phyloP scores from a whole-genome alignment of 192 early-diverging fungal species.

The Entomortierella beljakovae region DNA sequence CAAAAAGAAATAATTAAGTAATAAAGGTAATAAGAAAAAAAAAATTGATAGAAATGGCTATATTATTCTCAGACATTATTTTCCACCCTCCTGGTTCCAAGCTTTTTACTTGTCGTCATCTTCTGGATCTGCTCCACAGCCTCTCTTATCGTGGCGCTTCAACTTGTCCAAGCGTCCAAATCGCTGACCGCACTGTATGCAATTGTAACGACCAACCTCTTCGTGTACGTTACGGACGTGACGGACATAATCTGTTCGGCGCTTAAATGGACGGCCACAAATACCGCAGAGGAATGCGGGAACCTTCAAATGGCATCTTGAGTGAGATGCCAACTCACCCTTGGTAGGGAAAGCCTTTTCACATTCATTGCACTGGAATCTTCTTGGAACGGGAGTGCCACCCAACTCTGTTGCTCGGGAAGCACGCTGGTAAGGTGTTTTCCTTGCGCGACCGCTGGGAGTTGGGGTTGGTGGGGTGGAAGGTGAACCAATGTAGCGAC shows the following conservation, averaged over 20 bases:
- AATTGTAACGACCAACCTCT: constrained; percentile 52
- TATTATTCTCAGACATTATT: too few species aligned
- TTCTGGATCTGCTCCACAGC: constrained; percentile 39
- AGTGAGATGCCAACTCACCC: constrained; percentile 51
- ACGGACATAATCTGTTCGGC: constrained; percentile 50
- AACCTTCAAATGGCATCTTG: constrained; percentile 46
- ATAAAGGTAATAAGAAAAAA: too few species aligned
- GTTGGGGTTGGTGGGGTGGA: constrained; percentile 24
- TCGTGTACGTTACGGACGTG: constrained; percentile 53
- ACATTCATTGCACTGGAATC: constrained; percentile 53
- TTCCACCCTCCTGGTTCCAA: too few species aligned
- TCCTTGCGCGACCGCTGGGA: constrained; percentile 18
- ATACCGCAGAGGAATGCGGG: constrained; percentile 51
- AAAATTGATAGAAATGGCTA: too few species aligned
- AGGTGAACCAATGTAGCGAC: constrained; percentile 15
- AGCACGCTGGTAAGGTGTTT: constrained; percentile 22
- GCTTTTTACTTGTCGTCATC: constrained; percentile 30
- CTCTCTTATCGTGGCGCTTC: constrained; percentile 49
- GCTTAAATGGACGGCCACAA: constrained; percentile 54
- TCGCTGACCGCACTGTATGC: constrained; percentile 44
- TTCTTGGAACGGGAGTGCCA: constrained; percentile 18
- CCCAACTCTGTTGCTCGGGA: constrained; percentile 14
- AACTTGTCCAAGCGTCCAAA: constrained; percentile 51
- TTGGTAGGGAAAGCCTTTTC: constrained; percentile 54
- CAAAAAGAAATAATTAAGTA: too few species aligned